These are phyloP conservation scores for Colletotrichum kahawae DNA, from an alignment of 2,329 filamentous ascomycete genomes.

Conservation along the genomic window DNA sequence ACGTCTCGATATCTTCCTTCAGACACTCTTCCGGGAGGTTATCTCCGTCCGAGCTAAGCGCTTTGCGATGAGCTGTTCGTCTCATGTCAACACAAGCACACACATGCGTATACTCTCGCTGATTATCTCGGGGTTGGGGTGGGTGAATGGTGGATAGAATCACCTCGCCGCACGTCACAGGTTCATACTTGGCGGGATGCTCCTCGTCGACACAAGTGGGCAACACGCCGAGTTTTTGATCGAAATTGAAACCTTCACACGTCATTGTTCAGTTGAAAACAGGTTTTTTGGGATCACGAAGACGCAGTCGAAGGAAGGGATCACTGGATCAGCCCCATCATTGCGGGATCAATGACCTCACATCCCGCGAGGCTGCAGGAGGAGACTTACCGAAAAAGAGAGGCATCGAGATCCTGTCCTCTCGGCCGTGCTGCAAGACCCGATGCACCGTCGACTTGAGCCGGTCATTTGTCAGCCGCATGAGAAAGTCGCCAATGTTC, in stretches of 20 bases:
- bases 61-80: conserved; percentile 12
- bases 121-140: not conserved
- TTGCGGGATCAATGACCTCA: not conserved
- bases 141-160: not conserved
- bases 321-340: not conserved
- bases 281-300: not conserved
- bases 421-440: conserved; percentile 16
- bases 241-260: conserved; percentile 47
- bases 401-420: conserved; percentile 48
- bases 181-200: conserved; percentile 53
- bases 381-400: conserved; percentile 53
- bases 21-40: not conserved
- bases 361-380: not conserved
- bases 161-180: conserved; percentile 53
- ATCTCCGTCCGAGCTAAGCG: conserved; percentile 3
- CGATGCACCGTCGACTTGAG: conserved; percentile 27
- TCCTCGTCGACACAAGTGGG: conserved; percentile 51
- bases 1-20: not conserved
- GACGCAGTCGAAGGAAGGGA: not conserved
- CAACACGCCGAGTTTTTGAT: conserved; percentile 54
- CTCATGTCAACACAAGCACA: not conserved
- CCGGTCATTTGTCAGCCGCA: conserved; percentile 28
- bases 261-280: not conserved
- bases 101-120: not conserved
- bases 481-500: conserved; percentile 31